Conservation (phyloP, 2,329 filamentous ascomycete genomes). For the Scleromitrula shiraiana region DNA sequence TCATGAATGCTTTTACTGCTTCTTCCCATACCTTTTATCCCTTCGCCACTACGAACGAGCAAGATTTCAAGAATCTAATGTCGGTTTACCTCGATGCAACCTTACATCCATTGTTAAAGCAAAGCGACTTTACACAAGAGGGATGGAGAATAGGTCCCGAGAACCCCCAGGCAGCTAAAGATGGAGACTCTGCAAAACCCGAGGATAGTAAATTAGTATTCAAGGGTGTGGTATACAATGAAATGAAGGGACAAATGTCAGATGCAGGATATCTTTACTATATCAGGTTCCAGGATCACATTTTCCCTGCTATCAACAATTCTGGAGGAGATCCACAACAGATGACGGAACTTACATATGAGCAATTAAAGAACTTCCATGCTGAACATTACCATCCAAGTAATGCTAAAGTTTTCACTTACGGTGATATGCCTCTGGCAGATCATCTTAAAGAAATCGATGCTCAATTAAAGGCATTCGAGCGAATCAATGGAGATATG, state of each 20-base stretch:
- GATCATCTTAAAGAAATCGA: slow-evolving; percentile 77
- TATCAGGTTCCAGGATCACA: slow-evolving; percentile 87
- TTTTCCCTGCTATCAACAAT: slow-evolving; percentile 92
- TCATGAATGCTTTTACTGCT: slow-evolving; percentile 98
- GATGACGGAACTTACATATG: slow-evolving; percentile 90
- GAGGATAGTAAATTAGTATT: slow-evolving; percentile 70
- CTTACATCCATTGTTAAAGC: slow-evolving; percentile 78
- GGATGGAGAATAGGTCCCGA: slow-evolving; percentile 95
- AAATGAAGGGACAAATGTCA: slow-evolving; percentile 99
- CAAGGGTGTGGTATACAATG: slow-evolving; percentile 97
- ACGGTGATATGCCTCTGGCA: slow-evolving; percentile 81
- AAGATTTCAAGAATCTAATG: slow-evolving; percentile 93
- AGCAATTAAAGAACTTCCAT: slow-evolving; percentile 83
- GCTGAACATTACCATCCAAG: slow-evolving; percentile 93
- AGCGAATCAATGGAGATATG: slow-evolving; percentile 58
- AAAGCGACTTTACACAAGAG: slow-evolving; percentile 90
- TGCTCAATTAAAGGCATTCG: slow-evolving; percentile 64
- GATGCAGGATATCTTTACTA: slow-evolving; percentile 95
- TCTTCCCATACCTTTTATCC: slow-evolving; percentile 96
- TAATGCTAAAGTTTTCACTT: slow-evolving; percentile 93
- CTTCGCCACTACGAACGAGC: slow-evolving; percentile 90
- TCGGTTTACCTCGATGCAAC: slow-evolving; percentile 96
- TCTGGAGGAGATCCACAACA: slow-evolving; percentile 93
- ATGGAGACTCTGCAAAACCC: slow-evolving; percentile 35
- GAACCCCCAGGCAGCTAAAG: slow-evolving; percentile 53